A percentile compares a stretch with the other conserved stretches of the same genome.
These are phyloP conservation scores for Phytopythium chamaehyphon DNA, from an alignment of 352 stramenopile species.

Conservation along the genomic window DNA sequence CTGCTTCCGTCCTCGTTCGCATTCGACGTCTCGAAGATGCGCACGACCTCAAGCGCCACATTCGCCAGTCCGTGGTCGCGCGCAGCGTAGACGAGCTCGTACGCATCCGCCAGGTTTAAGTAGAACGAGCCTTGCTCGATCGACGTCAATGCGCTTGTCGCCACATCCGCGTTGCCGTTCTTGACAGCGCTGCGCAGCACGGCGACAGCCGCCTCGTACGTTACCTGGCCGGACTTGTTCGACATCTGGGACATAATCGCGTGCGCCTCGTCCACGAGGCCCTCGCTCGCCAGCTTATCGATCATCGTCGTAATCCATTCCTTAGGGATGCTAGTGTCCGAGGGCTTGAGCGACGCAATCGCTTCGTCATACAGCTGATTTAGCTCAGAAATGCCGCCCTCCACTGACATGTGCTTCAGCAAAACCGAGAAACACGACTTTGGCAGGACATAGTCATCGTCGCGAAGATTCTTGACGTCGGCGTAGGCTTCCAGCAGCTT, in stretches of 20 bases:
- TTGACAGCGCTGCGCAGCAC: constrained; percentile 35
- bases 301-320: constrained; percentile 45
- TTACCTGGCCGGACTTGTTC: constrained; percentile 28
- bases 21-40: constrained; percentile 45
- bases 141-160: constrained; percentile 27
- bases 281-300: constrained; percentile 29
- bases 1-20: constrained; percentile 5
- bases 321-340: constrained; percentile 28
- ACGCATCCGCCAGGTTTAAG: constrained; percentile 34
- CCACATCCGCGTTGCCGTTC: constrained; percentile 16
- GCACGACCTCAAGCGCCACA: constrained; percentile 41
- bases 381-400: constrained; percentile 29
- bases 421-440: constrained; percentile 41
- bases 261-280: constrained; percentile 34
- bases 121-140: constrained; percentile 41
- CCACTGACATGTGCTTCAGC: constrained; percentile 30
- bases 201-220: constrained; percentile 34
- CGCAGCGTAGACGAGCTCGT: constrained; percentile 51
- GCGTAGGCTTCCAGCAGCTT: constrained; percentile 53
- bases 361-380: constrained; percentile 47
- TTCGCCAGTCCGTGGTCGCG: constrained; percentile 29
- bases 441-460: constrained; percentile 45
- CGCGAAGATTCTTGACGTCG: constrained; percentile 15
- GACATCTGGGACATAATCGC: constrained; percentile 35
- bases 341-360: constrained; percentile 21